A percentile compares a stretch with the other conserved stretches of the same genome.
phyloP scores from a whole-genome alignment of 208 protist species.

The Leishmania gerbilli region DNA sequence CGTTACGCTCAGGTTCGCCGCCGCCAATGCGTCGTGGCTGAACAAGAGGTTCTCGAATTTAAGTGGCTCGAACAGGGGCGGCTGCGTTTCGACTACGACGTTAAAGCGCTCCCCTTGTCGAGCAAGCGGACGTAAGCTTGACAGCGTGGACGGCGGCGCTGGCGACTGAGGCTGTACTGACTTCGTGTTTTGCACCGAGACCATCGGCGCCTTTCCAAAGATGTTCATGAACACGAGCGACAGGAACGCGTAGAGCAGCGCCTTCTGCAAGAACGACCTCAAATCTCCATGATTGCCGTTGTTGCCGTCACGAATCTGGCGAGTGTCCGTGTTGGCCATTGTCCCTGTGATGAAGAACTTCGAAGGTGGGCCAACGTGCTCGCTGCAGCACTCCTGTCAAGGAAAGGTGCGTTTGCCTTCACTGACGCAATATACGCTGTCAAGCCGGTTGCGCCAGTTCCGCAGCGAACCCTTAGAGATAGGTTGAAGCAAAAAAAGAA shows the following conservation, averaged over 20 bases:
- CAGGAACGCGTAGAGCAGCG: constrained; percentile 17
- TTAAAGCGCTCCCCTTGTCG: constrained; percentile 24
- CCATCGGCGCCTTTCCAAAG: constrained; percentile 13
- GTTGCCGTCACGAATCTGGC: not conserved
- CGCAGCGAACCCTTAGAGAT: not conserved
- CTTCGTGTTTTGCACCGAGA: not conserved
- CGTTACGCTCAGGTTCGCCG: constrained; percentile 17
- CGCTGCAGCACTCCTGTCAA: not conserved
- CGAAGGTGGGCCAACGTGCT: not conserved
- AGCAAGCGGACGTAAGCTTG: constrained; percentile 28
- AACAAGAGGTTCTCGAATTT: constrained; percentile 25
- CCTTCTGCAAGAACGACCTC: constrained; percentile 19
- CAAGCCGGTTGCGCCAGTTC: not conserved
- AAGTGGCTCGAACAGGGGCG: constrained; percentile 35
- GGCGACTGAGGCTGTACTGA: not conserved
- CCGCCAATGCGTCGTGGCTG: constrained; percentile 21
- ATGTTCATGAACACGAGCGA: constrained; percentile 18
- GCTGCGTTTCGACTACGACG: constrained; percentile 24
- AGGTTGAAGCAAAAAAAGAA: not conserved
- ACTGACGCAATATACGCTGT: not conserved
- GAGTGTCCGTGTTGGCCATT: not conserved
- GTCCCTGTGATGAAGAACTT: not conserved
- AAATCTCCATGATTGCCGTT: not conserved
- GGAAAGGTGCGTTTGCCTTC: not conserved
- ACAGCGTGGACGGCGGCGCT: not conserved